Conservation (phyloP, 192 early-diverging fungal genomes). For the Podila minutissima region DNA sequence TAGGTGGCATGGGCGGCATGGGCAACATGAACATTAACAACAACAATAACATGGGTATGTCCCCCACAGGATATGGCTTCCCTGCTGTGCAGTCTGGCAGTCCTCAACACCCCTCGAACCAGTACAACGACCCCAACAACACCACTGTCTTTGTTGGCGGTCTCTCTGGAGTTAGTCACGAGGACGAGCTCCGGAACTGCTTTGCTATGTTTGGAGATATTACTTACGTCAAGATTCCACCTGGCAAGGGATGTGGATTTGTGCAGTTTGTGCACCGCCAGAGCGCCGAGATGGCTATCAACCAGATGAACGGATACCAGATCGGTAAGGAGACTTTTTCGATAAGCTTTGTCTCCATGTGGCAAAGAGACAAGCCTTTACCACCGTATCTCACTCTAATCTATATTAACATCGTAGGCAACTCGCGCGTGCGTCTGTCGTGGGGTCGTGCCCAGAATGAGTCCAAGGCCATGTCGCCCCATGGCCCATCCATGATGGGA, state of each 20-base stretch:
- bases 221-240: conserved; percentile 93
- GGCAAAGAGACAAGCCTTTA: neutral
- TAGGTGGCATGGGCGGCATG: conserved; percentile 17
- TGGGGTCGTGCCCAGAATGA: conserved; percentile 70
- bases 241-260: conserved; percentile 96
- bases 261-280: conserved; percentile 87
- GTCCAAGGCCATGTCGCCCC: conserved; percentile 47
- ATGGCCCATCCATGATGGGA: conserved; percentile 32
- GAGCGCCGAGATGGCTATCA: conserved; percentile 90
- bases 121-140: conserved; percentile 85
- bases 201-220: conserved; percentile 94
- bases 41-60: conserved; percentile 30
- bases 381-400: neutral
- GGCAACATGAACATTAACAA: conserved; percentile 23
- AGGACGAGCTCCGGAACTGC: conserved; percentile 84
- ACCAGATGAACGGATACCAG: conserved; percentile 87
- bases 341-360: neutral
- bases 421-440: conserved; percentile 63
- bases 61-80: conserved; percentile 21
- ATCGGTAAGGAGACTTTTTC: conserved; percentile 63
- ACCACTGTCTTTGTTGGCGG: conserved; percentile 99
- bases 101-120: conserved; percentile 42
- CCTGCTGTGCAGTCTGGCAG: conserved; percentile 52
- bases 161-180: conserved; percentile 80
- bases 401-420: conserved; percentile 25